Evolutionary conservation across 2,329 filamentous ascomycete genomes (phyloP).

Genomic region (Colletotrichum sp.): DNA sequence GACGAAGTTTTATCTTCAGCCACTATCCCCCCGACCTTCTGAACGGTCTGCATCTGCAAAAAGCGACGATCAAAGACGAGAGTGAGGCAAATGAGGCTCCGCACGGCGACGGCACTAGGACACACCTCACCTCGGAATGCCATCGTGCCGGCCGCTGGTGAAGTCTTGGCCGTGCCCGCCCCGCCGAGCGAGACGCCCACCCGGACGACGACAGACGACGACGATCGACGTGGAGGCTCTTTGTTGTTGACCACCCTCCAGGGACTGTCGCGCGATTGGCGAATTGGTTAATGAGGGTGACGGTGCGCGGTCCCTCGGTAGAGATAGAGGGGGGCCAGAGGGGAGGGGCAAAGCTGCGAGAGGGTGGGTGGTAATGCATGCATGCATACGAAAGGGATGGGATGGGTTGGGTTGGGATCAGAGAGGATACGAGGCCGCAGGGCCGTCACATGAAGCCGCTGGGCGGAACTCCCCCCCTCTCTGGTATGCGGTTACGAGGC

Average conservation of each 20-base stretch:
- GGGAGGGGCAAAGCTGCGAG: background rate
- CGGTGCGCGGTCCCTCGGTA: background rate
- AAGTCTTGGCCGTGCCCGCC: background rate
- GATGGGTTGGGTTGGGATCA: background rate
- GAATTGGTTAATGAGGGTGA: background rate
- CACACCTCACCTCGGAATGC: background rate
- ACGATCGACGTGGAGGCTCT: constrained; percentile 10
- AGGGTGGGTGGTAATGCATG: constrained; percentile 13
- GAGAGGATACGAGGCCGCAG: constrained; percentile 9
- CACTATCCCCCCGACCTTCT: background rate
- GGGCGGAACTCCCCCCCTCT: background rate
- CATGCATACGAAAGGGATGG: constrained; percentile 10
- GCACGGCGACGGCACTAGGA: background rate
- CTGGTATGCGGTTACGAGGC: background rate
- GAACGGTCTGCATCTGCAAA: background rate
- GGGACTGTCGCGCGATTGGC: constrained; percentile 1
- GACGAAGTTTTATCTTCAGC: background rate
- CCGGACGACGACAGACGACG: background rate
- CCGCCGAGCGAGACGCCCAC: constrained; percentile 6
- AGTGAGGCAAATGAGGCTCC: background rate
- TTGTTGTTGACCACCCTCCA: background rate
- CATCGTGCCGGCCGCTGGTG: background rate
- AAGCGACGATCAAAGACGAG: background rate
- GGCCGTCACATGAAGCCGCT: constrained; percentile 8
- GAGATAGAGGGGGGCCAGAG: background rate